These are phyloP conservation scores for Lupinus albus DNA, from an alignment of 306 rosid genomes.

Conservation along the genomic window DNA sequence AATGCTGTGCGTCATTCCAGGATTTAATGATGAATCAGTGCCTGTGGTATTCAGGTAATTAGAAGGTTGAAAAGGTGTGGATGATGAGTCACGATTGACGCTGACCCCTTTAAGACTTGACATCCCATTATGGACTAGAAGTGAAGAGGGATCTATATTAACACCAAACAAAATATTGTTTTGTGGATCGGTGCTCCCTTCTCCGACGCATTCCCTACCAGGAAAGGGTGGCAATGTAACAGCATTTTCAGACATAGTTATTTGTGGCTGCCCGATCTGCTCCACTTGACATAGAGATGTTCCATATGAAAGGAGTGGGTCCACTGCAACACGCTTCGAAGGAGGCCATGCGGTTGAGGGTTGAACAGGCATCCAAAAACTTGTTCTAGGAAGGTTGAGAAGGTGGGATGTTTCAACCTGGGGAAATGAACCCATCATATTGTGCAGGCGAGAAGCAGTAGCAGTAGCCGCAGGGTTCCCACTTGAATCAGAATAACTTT, in stretches of 20 bases:
- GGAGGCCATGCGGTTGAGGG: conserved; percentile 65
- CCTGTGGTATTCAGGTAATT: conserved; percentile 66
- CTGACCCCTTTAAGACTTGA: conserved; percentile 65
- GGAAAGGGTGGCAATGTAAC: conserved; percentile 91
- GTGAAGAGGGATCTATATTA: conserved; percentile 83
- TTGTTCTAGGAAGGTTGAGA: conserved; percentile 61
- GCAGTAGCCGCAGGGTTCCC: conserved; percentile 63
- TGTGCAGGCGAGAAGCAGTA: conserved; percentile 73
- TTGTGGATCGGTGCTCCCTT: conserved; percentile 80
- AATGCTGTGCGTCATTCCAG: conserved; percentile 63
- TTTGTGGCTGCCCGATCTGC: conserved; percentile 69
- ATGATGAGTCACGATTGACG: conserved; percentile 57
- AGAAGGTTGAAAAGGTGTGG: conserved; percentile 63
- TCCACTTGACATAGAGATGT: conserved; percentile 74
- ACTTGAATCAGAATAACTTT: conserved; percentile 70
- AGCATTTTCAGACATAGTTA: conserved; percentile 54
- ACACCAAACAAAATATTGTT: conserved; percentile 87
- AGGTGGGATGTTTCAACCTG: conserved; percentile 78
- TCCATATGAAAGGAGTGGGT: conserved; percentile 74
- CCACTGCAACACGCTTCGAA: conserved; percentile 81
- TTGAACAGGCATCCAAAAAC: conserved; percentile 57
- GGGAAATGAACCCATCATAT: conserved; percentile 74
- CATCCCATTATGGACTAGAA: conserved; percentile 76
- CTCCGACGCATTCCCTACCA: conserved; percentile 80
- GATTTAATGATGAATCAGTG: conserved; percentile 64